Evolutionary conservation across 768 basidiomycete species (phyloP).

Genomic region (Pleurotus salmoneostramineus): DNA sequence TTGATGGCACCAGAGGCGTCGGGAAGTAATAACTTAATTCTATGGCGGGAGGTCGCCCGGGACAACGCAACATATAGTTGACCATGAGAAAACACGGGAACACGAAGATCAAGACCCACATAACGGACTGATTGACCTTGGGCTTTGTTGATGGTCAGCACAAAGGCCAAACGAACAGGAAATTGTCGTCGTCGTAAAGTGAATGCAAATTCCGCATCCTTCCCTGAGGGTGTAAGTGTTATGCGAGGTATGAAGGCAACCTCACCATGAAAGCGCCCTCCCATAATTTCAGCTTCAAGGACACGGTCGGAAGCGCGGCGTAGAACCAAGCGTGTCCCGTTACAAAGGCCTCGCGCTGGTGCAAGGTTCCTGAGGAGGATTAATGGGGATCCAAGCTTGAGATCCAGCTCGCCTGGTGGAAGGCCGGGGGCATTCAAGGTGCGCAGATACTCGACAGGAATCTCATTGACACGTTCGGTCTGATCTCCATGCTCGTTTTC

Average conservation of each 20-base stretch:
- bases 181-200: conserved; percentile 31
- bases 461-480: neutral
- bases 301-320: conserved; percentile 20
- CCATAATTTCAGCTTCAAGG: conserved; percentile 28
- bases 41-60: conserved; percentile 20
- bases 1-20: neutral
- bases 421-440: conserved; percentile 31
- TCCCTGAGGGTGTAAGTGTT: conserved; percentile 21
- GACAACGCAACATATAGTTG: conserved; percentile 41
- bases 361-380: conserved; percentile 42
- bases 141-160: conserved; percentile 44
- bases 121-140: conserved; percentile 41
- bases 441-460: conserved; percentile 33
- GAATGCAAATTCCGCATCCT: conserved; percentile 21
- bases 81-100: conserved; percentile 37
- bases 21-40: conserved; percentile 20
- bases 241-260: conserved; percentile 35
- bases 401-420: conserved; percentile 29
- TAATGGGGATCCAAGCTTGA: conserved; percentile 30
- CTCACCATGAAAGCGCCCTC: conserved; percentile 31
- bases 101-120: conserved; percentile 36
- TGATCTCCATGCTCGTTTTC: neutral
- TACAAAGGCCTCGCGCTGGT: conserved; percentile 29
- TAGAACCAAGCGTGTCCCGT: conserved; percentile 31
- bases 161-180: conserved; percentile 40